Evolutionary conservation across 768 basidiomycete genomes (phyloP), one percentile per base, ranked within the genome.

Genomic region (Coprinopsis strossmayeri): DNA sequence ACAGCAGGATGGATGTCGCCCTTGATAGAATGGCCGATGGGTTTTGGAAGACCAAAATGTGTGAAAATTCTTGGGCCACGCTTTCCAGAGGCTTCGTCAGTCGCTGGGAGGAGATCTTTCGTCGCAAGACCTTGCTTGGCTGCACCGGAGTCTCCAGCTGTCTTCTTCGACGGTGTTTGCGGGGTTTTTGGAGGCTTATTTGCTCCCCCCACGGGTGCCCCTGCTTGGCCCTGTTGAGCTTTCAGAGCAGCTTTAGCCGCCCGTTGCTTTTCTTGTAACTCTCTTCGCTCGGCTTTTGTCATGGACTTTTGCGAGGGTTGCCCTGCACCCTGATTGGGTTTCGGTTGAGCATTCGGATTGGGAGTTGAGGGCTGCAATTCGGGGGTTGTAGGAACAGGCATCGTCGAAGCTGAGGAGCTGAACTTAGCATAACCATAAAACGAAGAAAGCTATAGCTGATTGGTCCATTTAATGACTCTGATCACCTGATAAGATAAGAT

Each of bases 1-100:
- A 98, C 83, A 17, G 80, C 81, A 24, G 94, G 96, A 61, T 98
- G 96, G 34, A 98, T 87, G 58, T 91, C 86, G 32, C 88, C 88
- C 62, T 92, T 91, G 47, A 76, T 71, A 34, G 68, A 62, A 47
- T 73, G 72, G 30, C 67, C 70, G 37, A 70, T 57, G 18, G 70
- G 69, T 56, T 87, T 89, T 15, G 84, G 86, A 24, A 85, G 66
- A 32, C 84, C 87, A 64, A 92, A 92, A 65, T 91, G 91, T 35
- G 87, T 82, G 63, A 91, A 91, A 57, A 91, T 91, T 42, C 82
- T 79, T 43, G 89, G 63, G n/a, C 85, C 82, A 45, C 80, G 81
- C 48, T 64, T 61, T 17, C 68, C 68, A 15, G 72, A 72, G 52
- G 68, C 48, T 47, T 67, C 63, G 39, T 66, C 71, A 11, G n/a